phyloP scores from a whole-genome alignment of 2,329 filamentous ascomycete species.

The Ustulina deusta region DNA sequence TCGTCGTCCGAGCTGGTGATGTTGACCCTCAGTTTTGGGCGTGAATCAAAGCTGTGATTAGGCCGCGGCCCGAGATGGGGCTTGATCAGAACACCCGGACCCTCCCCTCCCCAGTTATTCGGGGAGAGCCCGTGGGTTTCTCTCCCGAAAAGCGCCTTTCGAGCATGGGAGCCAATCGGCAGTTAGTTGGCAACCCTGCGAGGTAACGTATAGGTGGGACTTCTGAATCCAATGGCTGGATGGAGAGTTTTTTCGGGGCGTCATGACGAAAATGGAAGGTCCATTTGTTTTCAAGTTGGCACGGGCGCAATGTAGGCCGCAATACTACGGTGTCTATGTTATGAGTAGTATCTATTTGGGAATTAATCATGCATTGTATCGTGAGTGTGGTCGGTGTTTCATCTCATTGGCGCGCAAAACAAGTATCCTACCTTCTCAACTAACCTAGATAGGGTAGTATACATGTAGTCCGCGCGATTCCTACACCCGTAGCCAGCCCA shows the following conservation, averaged over 20 bases:
- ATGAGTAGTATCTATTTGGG: neutral
- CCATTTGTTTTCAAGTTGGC: constrained; percentile 4
- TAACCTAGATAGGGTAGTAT: neutral
- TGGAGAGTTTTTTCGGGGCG: constrained; percentile 27
- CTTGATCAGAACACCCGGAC: neutral
- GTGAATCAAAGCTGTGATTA: neutral
- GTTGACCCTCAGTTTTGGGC: neutral
- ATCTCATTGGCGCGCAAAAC: constrained; percentile 16
- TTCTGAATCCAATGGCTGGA: constrained; percentile 28
- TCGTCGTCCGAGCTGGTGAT: constrained; percentile 14
- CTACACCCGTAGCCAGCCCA: no score
- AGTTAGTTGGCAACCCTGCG: constrained; percentile 1
- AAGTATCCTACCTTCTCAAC: neutral
- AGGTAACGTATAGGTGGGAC: neutral
- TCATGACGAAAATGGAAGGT: constrained; percentile 27
- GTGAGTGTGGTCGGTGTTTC: neutral
- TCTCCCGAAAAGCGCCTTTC: constrained; percentile 7
- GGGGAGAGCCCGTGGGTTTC: neutral
- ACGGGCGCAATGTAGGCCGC: constrained; percentile 12
- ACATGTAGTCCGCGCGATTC: neutral
- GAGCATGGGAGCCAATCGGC: constrained; percentile 6
- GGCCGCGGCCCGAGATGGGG: constrained; percentile 1
- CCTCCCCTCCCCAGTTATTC: neutral
- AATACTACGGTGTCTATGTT: constrained; percentile 12
- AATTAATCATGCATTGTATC: neutral